Percentiles rank a stretch among this genome's conserved stretches.
These are phyloP conservation scores for Paspalum vaginatum DNA, from an alignment of 176 grass and related monocot species.

Conservation along the genomic window DNA sequence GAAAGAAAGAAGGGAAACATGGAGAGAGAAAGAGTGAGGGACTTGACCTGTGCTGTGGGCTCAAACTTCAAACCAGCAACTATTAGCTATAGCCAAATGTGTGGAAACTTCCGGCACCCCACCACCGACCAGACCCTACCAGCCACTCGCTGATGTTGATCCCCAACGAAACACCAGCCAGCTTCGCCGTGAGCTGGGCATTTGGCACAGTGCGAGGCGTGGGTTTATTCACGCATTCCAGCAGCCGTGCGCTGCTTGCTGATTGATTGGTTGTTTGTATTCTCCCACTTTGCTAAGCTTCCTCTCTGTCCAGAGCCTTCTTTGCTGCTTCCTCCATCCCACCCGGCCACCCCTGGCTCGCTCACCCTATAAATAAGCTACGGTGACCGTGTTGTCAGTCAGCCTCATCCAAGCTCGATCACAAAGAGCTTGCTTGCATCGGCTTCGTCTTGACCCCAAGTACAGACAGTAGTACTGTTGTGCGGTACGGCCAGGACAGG, in stretches of 20 bases:
- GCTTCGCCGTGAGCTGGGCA: slow-evolving; percentile 30
- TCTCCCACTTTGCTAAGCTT: slow-evolving; percentile 30
- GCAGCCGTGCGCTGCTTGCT: slow-evolving; percentile 17
- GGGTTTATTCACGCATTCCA: slow-evolving; percentile 17
- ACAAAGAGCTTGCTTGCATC: no score
- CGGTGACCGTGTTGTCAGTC: neutral
- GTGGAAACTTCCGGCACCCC: slow-evolving; percentile 45
- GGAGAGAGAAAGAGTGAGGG: neutral
- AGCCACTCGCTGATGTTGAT: slow-evolving; percentile 35
- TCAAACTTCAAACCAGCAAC: neutral
- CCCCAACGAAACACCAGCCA: slow-evolving; percentile 21
- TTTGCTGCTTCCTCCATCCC: slow-evolving; percentile 23
- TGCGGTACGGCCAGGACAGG: neutral
- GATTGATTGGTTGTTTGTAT: slow-evolving; percentile 28
- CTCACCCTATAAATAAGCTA: slow-evolving; percentile 53
- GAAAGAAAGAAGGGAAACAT: neutral
- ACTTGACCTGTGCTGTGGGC: slow-evolving; percentile 7
- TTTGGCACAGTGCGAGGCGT: slow-evolving; percentile 25
- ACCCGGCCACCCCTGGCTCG: no score
- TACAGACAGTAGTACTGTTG: slow-evolving; percentile 17
- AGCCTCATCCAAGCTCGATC: no score
- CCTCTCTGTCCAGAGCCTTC: slow-evolving; percentile 42
- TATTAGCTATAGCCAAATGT: neutral
- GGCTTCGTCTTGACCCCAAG: neutral
- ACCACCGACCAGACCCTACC: slow-evolving; percentile 44